Percentiles rank a stretch among this genome's conserved stretches.
phyloP scores from a whole-genome alignment of 768 basidiomycete species.

The Fistulinella prunicolor region DNA sequence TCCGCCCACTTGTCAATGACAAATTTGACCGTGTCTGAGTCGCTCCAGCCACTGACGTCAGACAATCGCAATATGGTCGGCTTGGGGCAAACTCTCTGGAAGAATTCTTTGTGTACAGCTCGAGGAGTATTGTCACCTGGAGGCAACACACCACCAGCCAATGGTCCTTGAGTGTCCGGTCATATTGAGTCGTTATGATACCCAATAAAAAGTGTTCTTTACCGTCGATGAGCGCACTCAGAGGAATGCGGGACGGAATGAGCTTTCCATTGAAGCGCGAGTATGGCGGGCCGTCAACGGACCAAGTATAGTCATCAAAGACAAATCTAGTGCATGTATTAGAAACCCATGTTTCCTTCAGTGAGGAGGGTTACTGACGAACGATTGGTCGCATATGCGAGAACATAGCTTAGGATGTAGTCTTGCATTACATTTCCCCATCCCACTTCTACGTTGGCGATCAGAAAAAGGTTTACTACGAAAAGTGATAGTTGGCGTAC shows the following conservation, averaged over 20 bases:
- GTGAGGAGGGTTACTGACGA: constrained; percentile 24
- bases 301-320: constrained; percentile 45
- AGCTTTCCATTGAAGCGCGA: constrained; percentile 35
- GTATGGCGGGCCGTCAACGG: constrained; percentile 33
- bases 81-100: constrained; percentile 39
- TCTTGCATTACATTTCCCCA: constrained; percentile 42
- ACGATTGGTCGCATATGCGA: constrained; percentile 33
- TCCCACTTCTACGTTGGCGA: constrained; percentile 27
- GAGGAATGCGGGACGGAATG: constrained; percentile 40
- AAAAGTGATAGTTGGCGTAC: not conserved
- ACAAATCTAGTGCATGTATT: constrained; percentile 23
- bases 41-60: constrained; percentile 27
- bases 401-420: constrained; percentile 31
- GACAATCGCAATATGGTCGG: constrained; percentile 32
- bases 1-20: constrained; percentile 40
- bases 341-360: not conserved
- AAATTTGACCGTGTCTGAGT: constrained; percentile 23
- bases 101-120: constrained; percentile 38
- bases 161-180: constrained; percentile 29
- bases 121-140: constrained; percentile 32
- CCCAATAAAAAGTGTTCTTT: constrained; percentile 1
- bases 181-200: not conserved
- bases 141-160: constrained; percentile 40
- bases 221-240: constrained; percentile 41
- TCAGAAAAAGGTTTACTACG: not conserved